Conservation (phyloP, 441 rosid genomes). For the Eruca vesicaria region DNA sequence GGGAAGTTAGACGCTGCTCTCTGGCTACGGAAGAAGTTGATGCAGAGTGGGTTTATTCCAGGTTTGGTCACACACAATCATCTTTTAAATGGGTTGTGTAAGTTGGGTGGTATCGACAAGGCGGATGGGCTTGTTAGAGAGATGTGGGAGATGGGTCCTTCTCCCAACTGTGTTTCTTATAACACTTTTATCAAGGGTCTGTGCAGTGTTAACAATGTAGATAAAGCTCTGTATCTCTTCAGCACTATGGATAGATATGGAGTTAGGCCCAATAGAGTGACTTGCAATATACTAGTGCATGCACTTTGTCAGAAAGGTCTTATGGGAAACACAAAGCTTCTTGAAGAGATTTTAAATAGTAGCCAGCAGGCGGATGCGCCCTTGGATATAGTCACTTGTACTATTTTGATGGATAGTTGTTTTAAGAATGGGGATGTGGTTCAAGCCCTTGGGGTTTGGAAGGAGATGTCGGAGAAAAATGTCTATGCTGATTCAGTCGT, state of each 20-base stretch:
- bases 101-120: slow-evolving; percentile 43
- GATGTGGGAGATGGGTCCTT: slow-evolving; percentile 63
- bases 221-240: slow-evolving; percentile 54
- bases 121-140: slow-evolving; percentile 59
- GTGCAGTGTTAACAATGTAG: slow-evolving; percentile 47
- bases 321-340: slow-evolving; percentile 45
- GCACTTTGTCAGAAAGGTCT: slow-evolving; percentile 63
- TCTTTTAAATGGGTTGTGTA: slow-evolving; percentile 61
- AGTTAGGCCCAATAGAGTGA: slow-evolving; percentile 59
- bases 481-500: slow-evolving; percentile 43
- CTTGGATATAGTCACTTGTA: slow-evolving; percentile 46
- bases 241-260: slow-evolving; percentile 49
- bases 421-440: slow-evolving; percentile 53
- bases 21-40: slow-evolving; percentile 52
- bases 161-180: slow-evolving; percentile 60
- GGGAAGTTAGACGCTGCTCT: slow-evolving; percentile 68
- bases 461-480: slow-evolving; percentile 38
- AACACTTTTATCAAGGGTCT: slow-evolving; percentile 58
- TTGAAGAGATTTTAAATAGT: slow-evolving; percentile 43
- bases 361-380: slow-evolving; percentile 30
- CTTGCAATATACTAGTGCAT: slow-evolving; percentile 58
- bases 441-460: slow-evolving; percentile 53
- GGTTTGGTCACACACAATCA: slow-evolving; percentile 63
- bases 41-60: slow-evolving; percentile 50
- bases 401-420: slow-evolving; percentile 66